A percentile compares a stretch with the other conserved stretches of the same genome.
These are phyloP conservation scores for Fusarium staphyleae DNA, from an alignment of 2,329 filamentous ascomycete species.

Conservation along the genomic window DNA sequence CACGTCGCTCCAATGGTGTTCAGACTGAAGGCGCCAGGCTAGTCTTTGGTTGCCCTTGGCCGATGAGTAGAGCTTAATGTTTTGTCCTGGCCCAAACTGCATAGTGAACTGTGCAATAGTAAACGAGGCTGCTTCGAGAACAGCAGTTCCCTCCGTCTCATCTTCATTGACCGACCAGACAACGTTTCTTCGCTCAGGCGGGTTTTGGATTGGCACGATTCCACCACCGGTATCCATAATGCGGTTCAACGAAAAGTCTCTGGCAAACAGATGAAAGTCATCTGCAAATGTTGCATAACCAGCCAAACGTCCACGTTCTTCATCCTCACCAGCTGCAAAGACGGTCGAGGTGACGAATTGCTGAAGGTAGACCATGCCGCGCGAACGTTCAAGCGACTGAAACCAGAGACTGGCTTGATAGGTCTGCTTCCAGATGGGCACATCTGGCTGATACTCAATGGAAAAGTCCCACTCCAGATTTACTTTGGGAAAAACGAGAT, in stretches of 20 bases:
- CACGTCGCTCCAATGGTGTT: background rate
- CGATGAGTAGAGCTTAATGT: constrained; percentile 1
- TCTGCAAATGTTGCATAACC: background rate
- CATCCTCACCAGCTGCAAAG: background rate
- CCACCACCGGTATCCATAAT: constrained; percentile 5
- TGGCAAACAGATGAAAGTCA: constrained; percentile 7
- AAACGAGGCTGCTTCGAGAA: background rate
- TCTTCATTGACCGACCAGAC: constrained; percentile 8
- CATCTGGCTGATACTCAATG: background rate
- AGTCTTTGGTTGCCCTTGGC: constrained; percentile 5
- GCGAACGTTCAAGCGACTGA: constrained; percentile 5
- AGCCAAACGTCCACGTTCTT: constrained; percentile 2
- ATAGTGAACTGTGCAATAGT: constrained; percentile 3
- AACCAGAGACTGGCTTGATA: constrained; percentile 4
- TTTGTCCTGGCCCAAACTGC: constrained; percentile 5
- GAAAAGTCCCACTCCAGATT: background rate
- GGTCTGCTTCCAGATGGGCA: constrained; percentile 4
- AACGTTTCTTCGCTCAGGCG: background rate
- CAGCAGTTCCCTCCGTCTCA: constrained; percentile 5
- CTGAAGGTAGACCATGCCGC: constrained; percentile 6
- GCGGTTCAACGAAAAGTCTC: constrained; percentile 2
- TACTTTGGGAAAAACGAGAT: constrained; percentile 8
- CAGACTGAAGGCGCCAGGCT: constrained; percentile 1
- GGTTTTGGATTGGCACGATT: background rate
- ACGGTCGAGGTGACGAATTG: constrained; percentile 7